Evolutionary conservation across 768 basidiomycete genomes (phyloP), one percentile per base, ranked within the genome.

Genomic region (Cubamyces sp.): DNA sequence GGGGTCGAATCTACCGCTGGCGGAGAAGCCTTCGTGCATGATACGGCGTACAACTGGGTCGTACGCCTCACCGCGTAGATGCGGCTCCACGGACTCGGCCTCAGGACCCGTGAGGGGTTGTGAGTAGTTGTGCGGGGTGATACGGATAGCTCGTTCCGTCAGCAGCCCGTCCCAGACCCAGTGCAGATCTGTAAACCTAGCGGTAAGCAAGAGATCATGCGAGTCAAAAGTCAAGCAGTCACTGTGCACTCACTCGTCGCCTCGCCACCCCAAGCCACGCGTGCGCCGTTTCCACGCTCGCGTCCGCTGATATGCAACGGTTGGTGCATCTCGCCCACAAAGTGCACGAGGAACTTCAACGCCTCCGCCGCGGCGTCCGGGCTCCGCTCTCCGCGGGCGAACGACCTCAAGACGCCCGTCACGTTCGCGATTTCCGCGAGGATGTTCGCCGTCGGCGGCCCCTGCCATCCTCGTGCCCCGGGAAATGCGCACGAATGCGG

Each of bases 271-370:
- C 91, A 97, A 11, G 77, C 69, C 26, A 95, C 92, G 68, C 86
- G 87, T 64, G 81, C 83, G 6, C 83, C 83, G 70, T 98, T 98
- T 1, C 96, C 96, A 4, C 96, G 96, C 67, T 94, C 87, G 18
- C 94, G 80, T 1, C 92, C 92, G 0, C 91, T 91, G 39, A 99
- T 82, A 73, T 99, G 96, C 56, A 99, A 77, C 5, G 96, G 96
- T 83, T 90, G 87, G 69, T 97, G 96, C 81, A 96, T 80, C 73
- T 98, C 96, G 0, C 96, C 95, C 12, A 97, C 57, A 68, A 94
- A 98, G 74, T 99, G 97, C 30, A 96, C 83, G 30, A 99, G 78
- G 78, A 97, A 99, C 73, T 92, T 91, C 68, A 98, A 79, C 2
- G 96, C 92, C 68, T 94, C 91, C 69, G 88, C 86, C 2, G 87